Percentiles rank a stretch among this genome's conserved stretches.
Evolutionary conservation across 1,284 basidiomycete genomes (phyloP).

Genomic region (Phellinidium pouzarii): DNA sequence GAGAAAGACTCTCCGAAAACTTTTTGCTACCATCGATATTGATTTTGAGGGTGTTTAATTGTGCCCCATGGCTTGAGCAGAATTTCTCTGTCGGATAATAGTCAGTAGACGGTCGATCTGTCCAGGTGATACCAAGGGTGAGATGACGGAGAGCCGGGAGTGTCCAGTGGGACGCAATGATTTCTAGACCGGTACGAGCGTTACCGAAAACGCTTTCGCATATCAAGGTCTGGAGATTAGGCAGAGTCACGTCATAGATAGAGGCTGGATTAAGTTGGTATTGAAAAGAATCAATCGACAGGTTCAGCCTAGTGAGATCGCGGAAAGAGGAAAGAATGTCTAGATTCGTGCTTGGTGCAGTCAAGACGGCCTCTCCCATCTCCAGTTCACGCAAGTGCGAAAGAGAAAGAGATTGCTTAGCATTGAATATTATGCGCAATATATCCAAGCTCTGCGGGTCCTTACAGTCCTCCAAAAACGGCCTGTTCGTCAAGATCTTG

Average conservation of each 20-base stretch:
- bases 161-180: not conserved
- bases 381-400: not conserved
- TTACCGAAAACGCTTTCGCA: not conserved
- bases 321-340: not conserved
- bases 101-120: not conserved
- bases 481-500: not conserved
- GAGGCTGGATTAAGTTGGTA: not conserved
- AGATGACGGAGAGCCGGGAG: conserved; percentile 8
- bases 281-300: not conserved
- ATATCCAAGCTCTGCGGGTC: not conserved
- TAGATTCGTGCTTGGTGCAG: not conserved
- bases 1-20: not conserved
- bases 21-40: not conserved
- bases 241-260: not conserved
- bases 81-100: not conserved
- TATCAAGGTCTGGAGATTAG: conserved; percentile 3
- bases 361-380: not conserved
- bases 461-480: not conserved
- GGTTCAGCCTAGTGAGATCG: conserved; percentile 3
- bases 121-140: not conserved
- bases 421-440: not conserved
- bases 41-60: not conserved
- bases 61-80: conserved; percentile 1
- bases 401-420: not conserved
- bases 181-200: not conserved